phyloP scores from a whole-genome alignment of 768 basidiomycete species.

The Xerocomus spinulosus region DNA sequence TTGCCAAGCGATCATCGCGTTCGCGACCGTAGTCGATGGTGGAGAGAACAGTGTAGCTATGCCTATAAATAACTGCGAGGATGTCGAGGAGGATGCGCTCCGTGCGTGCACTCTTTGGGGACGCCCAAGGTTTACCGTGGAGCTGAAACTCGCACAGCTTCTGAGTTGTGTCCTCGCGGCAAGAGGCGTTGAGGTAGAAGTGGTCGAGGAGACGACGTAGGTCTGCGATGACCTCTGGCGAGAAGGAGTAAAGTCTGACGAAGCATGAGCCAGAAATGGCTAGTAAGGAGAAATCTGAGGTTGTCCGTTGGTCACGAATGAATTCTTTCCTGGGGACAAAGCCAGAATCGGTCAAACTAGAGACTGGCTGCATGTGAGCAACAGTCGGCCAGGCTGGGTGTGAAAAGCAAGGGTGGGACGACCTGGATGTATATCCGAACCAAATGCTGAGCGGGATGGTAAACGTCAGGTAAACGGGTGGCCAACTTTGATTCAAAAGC shows the following conservation, averaged over 20 bases:
- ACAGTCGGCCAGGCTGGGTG: constrained; percentile 22
- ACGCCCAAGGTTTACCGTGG: constrained; percentile 69
- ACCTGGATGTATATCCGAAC: constrained; percentile 23
- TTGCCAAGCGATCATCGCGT: constrained; percentile 63
- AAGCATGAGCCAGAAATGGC: constrained; percentile 61
- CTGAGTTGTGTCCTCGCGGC: constrained; percentile 52
- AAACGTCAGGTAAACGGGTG: constrained; percentile 39
- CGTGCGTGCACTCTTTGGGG: constrained; percentile 57
- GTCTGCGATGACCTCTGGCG: constrained; percentile 44
- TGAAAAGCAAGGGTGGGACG: constrained; percentile 19
- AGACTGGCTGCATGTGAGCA: constrained; percentile 30
- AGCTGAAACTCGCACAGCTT: constrained; percentile 65
- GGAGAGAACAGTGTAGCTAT: constrained; percentile 61
- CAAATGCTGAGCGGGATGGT: constrained; percentile 28
- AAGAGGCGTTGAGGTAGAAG: constrained; percentile 39
- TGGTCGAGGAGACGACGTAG: constrained; percentile 55
- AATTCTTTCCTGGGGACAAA: constrained; percentile 75
- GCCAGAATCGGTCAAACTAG: constrained; percentile 38
- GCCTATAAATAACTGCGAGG: constrained; percentile 55
- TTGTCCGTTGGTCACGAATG: constrained; percentile 48
- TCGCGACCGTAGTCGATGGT: constrained; percentile 76
- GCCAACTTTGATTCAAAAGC: constrained; percentile 27
- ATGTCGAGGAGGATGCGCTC: constrained; percentile 71
- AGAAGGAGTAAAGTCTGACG: constrained; percentile 69
- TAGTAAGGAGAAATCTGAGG: constrained; percentile 64